These are phyloP conservation scores for Solidago caesia DNA, from an alignment of 129 eudicot genomes.

Conservation along the genomic window DNA sequence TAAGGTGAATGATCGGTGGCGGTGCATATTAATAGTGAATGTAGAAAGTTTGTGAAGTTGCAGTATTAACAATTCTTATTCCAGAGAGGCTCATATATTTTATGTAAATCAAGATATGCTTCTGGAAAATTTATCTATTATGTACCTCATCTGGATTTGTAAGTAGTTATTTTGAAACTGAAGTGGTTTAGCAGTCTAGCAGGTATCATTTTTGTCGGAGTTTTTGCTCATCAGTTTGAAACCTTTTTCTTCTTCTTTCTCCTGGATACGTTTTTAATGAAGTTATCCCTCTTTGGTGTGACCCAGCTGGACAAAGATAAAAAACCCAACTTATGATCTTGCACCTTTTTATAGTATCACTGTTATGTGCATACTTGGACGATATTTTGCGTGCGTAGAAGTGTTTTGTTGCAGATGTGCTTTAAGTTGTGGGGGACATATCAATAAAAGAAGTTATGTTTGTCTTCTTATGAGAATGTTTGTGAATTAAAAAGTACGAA, in stretches of 20 bases:
- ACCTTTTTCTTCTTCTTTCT: background rate
- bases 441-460: background rate
- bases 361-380: background rate
- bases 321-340: background rate
- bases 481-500: background rate
- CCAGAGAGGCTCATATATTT: background rate
- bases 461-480: background rate
- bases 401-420: background rate
- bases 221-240: background rate
- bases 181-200: background rate
- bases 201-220: background rate
- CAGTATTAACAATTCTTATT: background rate
- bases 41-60: background rate
- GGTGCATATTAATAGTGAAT: background rate
- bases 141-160: background rate
- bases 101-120: background rate
- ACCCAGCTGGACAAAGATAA: background rate
- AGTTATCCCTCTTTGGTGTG: background rate
- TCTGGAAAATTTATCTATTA: background rate
- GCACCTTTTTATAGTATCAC: background rate
- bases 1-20: background rate
- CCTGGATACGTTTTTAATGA: background rate
- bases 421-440: background rate
- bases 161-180: background rate
- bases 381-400: background rate